Evolutionary conservation across 2,329 filamentous ascomycete genomes (phyloP).

Genomic region (Berkeleyomyces rouxiae): DNA sequence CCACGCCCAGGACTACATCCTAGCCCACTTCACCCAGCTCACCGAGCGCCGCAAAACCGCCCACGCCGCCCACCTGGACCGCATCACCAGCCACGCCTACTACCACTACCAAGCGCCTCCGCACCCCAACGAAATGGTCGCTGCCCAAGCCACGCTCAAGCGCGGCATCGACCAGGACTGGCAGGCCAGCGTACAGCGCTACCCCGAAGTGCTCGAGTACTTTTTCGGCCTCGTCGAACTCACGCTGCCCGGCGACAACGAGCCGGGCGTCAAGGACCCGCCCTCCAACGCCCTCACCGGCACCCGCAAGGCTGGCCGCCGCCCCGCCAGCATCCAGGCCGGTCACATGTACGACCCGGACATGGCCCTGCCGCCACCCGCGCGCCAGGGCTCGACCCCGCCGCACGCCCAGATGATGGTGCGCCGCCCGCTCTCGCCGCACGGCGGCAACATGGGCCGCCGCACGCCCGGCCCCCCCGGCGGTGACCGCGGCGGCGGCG

Average conservation of each 20-base stretch:
- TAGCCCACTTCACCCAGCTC: conserved; percentile 46
- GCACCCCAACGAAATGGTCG: conserved; percentile 44
- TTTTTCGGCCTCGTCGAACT: conserved; percentile 57
- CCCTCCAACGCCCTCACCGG: conserved; percentile 38
- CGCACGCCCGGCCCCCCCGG: conserved; percentile 7
- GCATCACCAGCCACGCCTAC: conserved; percentile 36
- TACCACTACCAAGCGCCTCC: conserved; percentile 41
- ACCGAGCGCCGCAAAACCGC: conserved; percentile 42
- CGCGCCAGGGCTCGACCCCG: conserved; percentile 24
- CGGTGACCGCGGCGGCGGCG: neutral
- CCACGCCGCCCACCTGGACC: conserved; percentile 38
- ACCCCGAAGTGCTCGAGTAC: conserved; percentile 69
- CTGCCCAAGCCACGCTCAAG: conserved; percentile 50
- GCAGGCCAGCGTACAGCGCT: conserved; percentile 56
- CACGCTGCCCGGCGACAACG: conserved; percentile 45
- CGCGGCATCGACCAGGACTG: conserved; percentile 65
- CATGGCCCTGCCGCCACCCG: conserved; percentile 16
- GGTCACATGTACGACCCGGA: conserved; percentile 18
- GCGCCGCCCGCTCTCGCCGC: conserved; percentile 24
- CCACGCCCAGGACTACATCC: conserved; percentile 51
- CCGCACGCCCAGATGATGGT: conserved; percentile 21
- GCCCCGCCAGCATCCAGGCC: conserved; percentile 24
- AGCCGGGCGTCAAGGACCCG: conserved; percentile 41
- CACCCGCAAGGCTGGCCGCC: conserved; percentile 30
- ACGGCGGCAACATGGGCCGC: conserved; percentile 6